A percentile compares a stretch with the other conserved stretches of the same genome.
Conservation (phyloP, 352 stramenopile genomes). For the Phytophthora crassamura region DNA sequence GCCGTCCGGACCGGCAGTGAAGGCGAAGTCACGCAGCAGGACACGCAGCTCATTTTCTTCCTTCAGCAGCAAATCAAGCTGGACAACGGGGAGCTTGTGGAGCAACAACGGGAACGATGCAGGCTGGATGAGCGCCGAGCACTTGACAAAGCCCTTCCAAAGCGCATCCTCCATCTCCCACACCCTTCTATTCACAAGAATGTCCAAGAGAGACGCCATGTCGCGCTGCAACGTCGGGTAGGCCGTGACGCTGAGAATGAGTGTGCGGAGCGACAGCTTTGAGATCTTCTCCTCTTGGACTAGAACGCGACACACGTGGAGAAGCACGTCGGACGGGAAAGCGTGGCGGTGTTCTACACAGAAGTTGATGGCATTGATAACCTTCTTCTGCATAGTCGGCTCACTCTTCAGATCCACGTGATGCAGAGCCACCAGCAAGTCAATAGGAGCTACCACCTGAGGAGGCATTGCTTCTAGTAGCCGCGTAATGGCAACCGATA, state of each 20-base stretch:
- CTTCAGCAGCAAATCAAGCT: slow-evolving; percentile 57
- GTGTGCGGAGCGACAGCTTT: slow-evolving; percentile 74
- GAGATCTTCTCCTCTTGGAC: slow-evolving; percentile 66
- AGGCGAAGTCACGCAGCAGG: slow-evolving; percentile 54
- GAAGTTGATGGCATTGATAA: slow-evolving; percentile 80
- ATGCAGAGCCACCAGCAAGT: slow-evolving; percentile 79
- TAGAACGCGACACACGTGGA: slow-evolving; percentile 71
- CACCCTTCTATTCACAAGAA: slow-evolving; percentile 57
- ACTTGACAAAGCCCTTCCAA: slow-evolving; percentile 87
- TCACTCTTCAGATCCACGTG: slow-evolving; percentile 79
- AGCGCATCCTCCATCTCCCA: slow-evolving; percentile 81
- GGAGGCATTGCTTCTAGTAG: slow-evolving; percentile 79
- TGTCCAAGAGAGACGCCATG: slow-evolving; percentile 62
- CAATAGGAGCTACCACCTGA: slow-evolving; percentile 66
- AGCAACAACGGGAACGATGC: slow-evolving; percentile 76
- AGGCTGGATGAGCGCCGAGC: slow-evolving; percentile 72
- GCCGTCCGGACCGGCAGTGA: slow-evolving; percentile 37
- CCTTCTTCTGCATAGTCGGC: slow-evolving; percentile 75
- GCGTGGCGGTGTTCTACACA: slow-evolving; percentile 82
- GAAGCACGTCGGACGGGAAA: slow-evolving; percentile 78
- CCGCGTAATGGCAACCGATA: slow-evolving; percentile 75
- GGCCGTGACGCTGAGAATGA: slow-evolving; percentile 81
- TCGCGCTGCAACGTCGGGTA: slow-evolving; percentile 73
- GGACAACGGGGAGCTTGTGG: slow-evolving; percentile 52
- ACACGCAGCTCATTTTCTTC: slow-evolving; percentile 67